These are phyloP conservation scores for Kockovaella imperatae DNA, from an alignment of 768 basidiomycete species.

Conservation along the genomic window DNA sequence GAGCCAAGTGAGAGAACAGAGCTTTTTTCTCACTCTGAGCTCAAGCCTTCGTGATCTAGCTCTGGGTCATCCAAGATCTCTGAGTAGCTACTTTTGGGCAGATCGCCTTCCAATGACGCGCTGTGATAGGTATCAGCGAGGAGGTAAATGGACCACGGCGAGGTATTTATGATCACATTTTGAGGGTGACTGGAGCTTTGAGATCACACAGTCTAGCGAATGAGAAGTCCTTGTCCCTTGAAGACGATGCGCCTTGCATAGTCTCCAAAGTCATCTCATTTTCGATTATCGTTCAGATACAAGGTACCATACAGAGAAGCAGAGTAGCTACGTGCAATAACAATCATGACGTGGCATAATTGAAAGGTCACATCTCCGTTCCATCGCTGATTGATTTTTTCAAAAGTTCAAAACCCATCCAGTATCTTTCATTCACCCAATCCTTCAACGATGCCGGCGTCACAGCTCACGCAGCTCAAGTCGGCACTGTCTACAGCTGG, in stretches of 20 bases:
- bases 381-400: too few species aligned
- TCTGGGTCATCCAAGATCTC: conserved; percentile 79
- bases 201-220: conserved; percentile 86
- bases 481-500: conserved; percentile 72
- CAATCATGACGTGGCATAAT: too few species aligned
- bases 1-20: background rate
- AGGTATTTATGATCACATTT: conserved; percentile 38
- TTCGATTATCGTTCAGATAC: too few species aligned
- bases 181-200: conserved; percentile 67
- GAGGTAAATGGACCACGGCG: background rate
- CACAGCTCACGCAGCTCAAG: conserved; percentile 86
- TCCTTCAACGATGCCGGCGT: conserved; percentile 47
- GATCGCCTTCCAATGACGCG: conserved; percentile 61
- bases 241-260: too few species aligned
- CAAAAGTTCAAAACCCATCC: background rate
- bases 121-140: conserved; percentile 13
- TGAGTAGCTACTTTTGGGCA: conserved; percentile 63
- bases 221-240: conserved; percentile 63
- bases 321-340: too few species aligned
- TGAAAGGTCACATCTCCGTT: background rate
- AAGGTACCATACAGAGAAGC: too few species aligned
- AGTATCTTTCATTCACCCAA: background rate
- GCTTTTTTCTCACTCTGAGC: conserved; percentile 54
- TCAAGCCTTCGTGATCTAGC: conserved; percentile 67
- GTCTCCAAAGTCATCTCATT: too few species aligned